Evolutionary conservation across 352 stramenopile genomes (phyloP), one percentile per base, ranked within the genome.

Genomic region (Thraustochytrium striatum): DNA sequence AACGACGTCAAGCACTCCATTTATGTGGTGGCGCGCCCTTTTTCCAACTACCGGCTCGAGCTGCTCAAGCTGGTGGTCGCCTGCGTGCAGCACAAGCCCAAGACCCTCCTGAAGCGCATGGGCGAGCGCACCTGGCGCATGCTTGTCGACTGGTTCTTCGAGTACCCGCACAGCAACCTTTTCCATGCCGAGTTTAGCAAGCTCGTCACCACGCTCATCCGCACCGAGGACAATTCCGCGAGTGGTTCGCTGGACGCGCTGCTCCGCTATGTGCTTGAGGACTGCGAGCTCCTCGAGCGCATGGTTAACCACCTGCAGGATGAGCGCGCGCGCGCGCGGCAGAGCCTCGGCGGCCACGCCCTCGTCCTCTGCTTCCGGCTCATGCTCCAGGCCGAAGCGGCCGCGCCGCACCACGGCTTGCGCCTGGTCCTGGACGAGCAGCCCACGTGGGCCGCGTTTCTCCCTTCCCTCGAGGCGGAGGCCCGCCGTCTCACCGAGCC

Each of bases 31-130:
- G 35, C 58, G 36, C 65, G 68, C 41, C 65, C 65, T 8, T 75
- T 75, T n/a, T 75, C 65, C 5, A 70, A 13, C 39, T 75, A 75
- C 41, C 44, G 65, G 8, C 50, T 75, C 13, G 65, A 75, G 11
- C 65, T 75, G 0, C 58, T 75, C 50, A 75, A 75, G 50, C 65
- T 75, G 41, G 68, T 75, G 16, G 39, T 75, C 28, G 65, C 65
- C 25, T 75, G 65, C 25, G 50, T 75, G 0, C 30, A 47, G 32
- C 65, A 75, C 52, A 75, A 75, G 30, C 65, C 65, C 32, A 75
- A 75, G 52, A 38, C 21, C 5, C 65, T 75, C 36, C 52, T 75
- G n/a, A 58, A 58, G 25, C 58, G 68, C 41, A 30, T 75, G 11
- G 39, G 30, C 19, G 30, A 30, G 8, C 7, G 8, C 32, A 21